A percentile compares a stretch with the other conserved stretches of the same genome.
Conservation (phyloP, 1,284 basidiomycete species). For the Somion occarium region DNA sequence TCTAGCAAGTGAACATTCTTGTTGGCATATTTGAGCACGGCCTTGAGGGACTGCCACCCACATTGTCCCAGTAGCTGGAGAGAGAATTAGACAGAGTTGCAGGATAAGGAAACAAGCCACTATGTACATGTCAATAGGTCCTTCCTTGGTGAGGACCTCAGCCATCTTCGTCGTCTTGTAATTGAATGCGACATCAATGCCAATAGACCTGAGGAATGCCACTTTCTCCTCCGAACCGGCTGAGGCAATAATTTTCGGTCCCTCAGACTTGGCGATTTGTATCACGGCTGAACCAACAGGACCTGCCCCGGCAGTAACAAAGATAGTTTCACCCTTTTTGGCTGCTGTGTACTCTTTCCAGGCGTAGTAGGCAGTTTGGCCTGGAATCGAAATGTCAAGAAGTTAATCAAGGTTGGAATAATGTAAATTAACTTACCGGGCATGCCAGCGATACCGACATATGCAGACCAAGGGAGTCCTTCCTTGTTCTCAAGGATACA, state of each 20-base stretch:
- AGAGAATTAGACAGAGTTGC: not conserved
- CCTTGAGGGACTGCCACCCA: constrained; percentile 66
- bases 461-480: constrained; percentile 27
- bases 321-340: constrained; percentile 21
- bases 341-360: constrained; percentile 21
- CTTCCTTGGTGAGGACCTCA: constrained; percentile 52
- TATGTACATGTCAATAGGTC: constrained; percentile 47
- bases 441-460: constrained; percentile 31
- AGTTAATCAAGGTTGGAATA: too few relatives aligned
- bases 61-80: constrained; percentile 47
- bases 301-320: constrained; percentile 20
- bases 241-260: constrained; percentile 68
- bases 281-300: constrained; percentile 29
- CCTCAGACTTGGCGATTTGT: constrained; percentile 62
- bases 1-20: constrained; percentile 47
- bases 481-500: constrained; percentile 20
- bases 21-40: constrained; percentile 47
- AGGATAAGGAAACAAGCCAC: not conserved
- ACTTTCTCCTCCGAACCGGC: constrained; percentile 72
- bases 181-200: constrained; percentile 70
- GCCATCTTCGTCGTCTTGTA: constrained; percentile 60
- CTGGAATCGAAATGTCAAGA: too few relatives aligned
- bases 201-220: constrained; percentile 54
- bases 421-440: too few relatives aligned
- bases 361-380: constrained; percentile 21